Evolutionary conservation across 768 basidiomycete species (phyloP).

Genomic region (Phaeotremella fagi): DNA sequence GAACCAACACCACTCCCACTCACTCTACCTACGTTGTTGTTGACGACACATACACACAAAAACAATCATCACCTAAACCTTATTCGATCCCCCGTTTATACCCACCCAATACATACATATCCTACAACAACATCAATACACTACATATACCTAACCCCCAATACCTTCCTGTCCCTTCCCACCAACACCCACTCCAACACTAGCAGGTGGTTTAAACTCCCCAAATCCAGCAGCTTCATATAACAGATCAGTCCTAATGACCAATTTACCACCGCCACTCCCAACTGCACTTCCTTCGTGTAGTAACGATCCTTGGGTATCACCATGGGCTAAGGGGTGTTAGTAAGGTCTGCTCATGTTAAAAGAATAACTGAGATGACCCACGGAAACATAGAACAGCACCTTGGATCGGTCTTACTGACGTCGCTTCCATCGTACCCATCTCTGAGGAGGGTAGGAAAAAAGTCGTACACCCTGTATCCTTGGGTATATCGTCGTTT

Average conservation of each 20-base stretch:
- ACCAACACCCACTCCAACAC: constrained; percentile 32
- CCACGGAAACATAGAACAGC: constrained; percentile 55
- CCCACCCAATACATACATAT: neutral
- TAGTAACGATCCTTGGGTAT: constrained; percentile 45
- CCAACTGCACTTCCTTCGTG: constrained; percentile 49
- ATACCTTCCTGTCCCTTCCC: constrained; percentile 38
- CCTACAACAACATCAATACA: neutral
- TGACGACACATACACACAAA: no score
- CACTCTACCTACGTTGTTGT: no score
- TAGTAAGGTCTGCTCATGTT: neutral
- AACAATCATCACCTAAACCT: no score
- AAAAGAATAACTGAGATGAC: constrained; percentile 4
- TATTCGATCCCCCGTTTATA: no score
- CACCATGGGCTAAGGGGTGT: constrained; percentile 41
- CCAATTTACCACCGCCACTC: constrained; percentile 45
- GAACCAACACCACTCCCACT: no score
- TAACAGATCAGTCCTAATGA: constrained; percentile 48
- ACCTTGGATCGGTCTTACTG: constrained; percentile 54
- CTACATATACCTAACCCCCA: constrained; percentile 18
- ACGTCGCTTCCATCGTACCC: constrained; percentile 54
- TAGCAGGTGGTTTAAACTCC: constrained; percentile 40
- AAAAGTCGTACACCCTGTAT: constrained; percentile 56
- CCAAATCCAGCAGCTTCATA: constrained; percentile 48
- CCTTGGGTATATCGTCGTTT: constrained; percentile 52
- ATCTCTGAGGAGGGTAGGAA: constrained; percentile 53